These are phyloP conservation scores for Scenedesmus sp. DNA, from an alignment of 163 green algal species.

Conservation along the genomic window DNA sequence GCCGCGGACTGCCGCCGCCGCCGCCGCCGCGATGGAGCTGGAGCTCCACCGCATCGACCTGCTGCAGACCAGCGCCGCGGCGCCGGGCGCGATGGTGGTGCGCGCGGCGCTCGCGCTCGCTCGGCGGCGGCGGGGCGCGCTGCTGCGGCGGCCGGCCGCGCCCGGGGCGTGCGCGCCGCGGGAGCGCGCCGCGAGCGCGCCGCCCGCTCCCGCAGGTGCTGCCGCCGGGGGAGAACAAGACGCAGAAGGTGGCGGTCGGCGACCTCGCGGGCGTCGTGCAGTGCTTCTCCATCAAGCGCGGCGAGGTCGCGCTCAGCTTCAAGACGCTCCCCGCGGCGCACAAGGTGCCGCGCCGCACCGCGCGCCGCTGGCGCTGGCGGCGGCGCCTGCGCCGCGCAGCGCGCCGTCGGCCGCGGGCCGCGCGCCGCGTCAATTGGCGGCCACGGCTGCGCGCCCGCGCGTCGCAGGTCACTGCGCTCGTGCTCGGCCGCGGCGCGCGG, in stretches of 20 bases:
- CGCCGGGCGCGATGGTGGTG: conserved; percentile 59
- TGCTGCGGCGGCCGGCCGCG: not conserved
- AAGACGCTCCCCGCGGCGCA: conserved; percentile 64
- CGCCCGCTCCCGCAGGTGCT: conserved; percentile 54
- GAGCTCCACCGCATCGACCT: conserved; percentile 68
- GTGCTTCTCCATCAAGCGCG: conserved; percentile 69
- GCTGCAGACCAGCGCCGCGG: conserved; percentile 59
- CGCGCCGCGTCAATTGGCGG: no score
- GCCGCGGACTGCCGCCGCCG: not conserved
- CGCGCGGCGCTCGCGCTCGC: not conserved
- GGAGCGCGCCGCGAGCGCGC: no score
- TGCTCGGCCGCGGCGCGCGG: conserved; percentile 54
- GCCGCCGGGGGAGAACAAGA: conserved; percentile 65
- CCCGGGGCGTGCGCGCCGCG: not conserved
- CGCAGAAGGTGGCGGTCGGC: conserved; percentile 76
- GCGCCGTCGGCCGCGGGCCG: no score
- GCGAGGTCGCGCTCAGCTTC: conserved; percentile 63
- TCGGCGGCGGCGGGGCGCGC: no score
- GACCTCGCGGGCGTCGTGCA: conserved; percentile 73
- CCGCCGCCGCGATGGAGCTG: conserved; percentile 59
- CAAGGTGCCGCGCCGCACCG: conserved; percentile 30
- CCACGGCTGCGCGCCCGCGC: no score
- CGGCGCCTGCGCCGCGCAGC: no score
- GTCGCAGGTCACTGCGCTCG: conserved; percentile 65
- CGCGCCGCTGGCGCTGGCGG: no score